Evolutionary conservation across 176 grass and related monocot genomes (phyloP).

Genomic region (Avena sativa): DNA sequence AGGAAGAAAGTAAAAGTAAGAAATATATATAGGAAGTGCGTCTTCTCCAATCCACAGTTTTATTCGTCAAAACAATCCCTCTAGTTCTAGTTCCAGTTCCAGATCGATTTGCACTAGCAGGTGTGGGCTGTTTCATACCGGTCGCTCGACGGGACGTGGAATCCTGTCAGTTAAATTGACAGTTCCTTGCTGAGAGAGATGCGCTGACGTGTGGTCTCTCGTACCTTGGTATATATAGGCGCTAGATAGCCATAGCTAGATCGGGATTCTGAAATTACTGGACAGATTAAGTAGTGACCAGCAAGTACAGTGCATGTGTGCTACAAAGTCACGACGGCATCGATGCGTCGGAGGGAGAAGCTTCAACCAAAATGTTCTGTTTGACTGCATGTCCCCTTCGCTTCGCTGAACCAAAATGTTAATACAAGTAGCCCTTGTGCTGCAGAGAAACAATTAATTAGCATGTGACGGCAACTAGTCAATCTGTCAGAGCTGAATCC

Average conservation of each 20-base stretch:
- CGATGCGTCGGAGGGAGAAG: neutral
- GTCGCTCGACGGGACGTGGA: neutral
- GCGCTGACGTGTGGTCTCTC: neutral
- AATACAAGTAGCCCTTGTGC: too few species aligned
- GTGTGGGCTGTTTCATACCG: slow-evolving; percentile 15
- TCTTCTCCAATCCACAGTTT: neutral
- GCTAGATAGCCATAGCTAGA: neutral
- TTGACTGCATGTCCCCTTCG: too few species aligned
- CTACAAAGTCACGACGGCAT: neutral
- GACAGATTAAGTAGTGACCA: neutral
- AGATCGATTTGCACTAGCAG: neutral
- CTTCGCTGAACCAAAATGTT: too few species aligned
- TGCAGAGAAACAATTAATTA: neutral
- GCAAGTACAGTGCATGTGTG: neutral
- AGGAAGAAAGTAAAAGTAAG: too few species aligned
- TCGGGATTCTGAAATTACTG: neutral
- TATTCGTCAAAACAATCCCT: neutral
- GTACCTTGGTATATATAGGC: neutral
- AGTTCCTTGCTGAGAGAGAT: neutral
- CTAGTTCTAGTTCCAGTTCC: too few species aligned
- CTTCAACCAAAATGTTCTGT: neutral
- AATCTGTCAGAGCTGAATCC: neutral
- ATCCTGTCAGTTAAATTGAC: neutral
- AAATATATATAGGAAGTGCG: neutral
- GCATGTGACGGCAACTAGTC: neutral